These are phyloP conservation scores for Chlorella sp. DNA, from an alignment of 139 green algal genomes.

Conservation along the genomic window DNA sequence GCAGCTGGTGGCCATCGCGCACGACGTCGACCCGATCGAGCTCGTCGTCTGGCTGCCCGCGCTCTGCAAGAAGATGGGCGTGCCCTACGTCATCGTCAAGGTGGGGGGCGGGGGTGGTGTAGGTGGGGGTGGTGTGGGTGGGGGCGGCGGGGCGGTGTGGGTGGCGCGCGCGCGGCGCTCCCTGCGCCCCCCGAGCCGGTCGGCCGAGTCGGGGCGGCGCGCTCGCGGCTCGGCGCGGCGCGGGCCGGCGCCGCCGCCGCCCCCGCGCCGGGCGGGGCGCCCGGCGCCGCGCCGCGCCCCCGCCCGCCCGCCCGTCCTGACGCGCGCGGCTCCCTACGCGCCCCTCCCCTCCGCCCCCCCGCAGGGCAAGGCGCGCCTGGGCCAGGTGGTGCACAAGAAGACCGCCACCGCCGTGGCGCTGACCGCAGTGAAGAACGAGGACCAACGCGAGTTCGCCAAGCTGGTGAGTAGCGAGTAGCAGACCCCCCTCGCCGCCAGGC, in stretches of 20 bases:
- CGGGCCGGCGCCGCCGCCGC: no score
- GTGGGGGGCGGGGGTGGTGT: conserved; percentile 32
- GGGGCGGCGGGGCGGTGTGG: background rate
- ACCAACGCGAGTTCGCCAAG: conserved; percentile 98
- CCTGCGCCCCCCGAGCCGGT: no score
- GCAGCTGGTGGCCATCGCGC: conserved; percentile 96
- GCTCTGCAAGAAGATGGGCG: conserved; percentile 98
- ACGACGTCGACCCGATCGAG: conserved; percentile 99
- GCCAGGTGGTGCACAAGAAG: conserved; percentile 98
- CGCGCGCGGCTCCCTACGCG: background rate
- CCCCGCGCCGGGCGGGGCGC: no score
- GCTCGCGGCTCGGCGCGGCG: no score
- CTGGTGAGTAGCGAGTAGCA: conserved; percentile 56
- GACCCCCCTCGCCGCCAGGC: background rate
- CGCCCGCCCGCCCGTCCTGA: no score
- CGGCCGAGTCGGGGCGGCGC: no score
- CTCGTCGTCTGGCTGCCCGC: conserved; percentile 98
- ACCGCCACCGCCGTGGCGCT: conserved; percentile 92
- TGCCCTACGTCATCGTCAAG: conserved; percentile 99
- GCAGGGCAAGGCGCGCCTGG: conserved; percentile 90
- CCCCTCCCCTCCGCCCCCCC: background rate
- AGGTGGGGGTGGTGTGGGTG: background rate
- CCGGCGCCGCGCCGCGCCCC: no score
- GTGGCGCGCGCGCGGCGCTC: background rate
- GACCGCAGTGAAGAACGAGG: conserved; percentile 96